These are phyloP conservation scores for Colletotrichum tabaci DNA, from an alignment of 2,329 filamentous ascomycete genomes.

Conservation along the genomic window DNA sequence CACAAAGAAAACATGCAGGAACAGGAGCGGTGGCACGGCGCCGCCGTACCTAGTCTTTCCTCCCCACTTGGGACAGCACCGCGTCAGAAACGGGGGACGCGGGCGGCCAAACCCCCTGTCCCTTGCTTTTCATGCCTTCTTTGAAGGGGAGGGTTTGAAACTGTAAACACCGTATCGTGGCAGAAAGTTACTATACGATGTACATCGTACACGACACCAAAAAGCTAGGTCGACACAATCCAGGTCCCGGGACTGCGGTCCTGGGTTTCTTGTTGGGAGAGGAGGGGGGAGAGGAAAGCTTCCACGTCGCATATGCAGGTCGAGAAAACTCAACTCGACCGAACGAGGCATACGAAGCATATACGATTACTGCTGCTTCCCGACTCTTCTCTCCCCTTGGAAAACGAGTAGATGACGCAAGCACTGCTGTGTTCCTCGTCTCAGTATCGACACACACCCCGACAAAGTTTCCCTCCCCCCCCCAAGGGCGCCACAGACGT, in stretches of 20 bases:
- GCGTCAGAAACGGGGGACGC: background rate
- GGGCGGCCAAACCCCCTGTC: background rate
- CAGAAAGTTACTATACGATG: background rate
- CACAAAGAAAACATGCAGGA: conserved; percentile 22
- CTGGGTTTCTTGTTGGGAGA: conserved; percentile 4
- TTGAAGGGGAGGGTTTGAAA: conserved; percentile 22
- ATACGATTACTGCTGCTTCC: background rate
- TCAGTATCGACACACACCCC: background rate
- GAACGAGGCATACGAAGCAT: conserved; percentile 5
- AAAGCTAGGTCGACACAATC: background rate
- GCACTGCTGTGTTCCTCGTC: background rate
- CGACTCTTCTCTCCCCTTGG: background rate
- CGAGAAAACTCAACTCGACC: conserved; percentile 13
- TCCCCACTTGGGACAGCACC: conserved; percentile 16
- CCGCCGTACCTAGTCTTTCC: background rate
- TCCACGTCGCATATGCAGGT: conserved; percentile 20
- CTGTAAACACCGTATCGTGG: conserved; percentile 33
- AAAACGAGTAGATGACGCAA: conserved; percentile 18
- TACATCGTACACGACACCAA: no score
- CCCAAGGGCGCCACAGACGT: conserved; percentile 24
- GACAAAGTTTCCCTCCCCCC: background rate
- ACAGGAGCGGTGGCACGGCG: conserved; percentile 18
- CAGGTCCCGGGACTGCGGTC: conserved; percentile 30
- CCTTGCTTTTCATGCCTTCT: conserved; percentile 13
- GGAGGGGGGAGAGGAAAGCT: conserved; percentile 1